Evolutionary conservation across 805 yeast species (phyloP), one percentile per base, ranked within the genome.

Genomic region (Tetrapisispora namnaoensis): DNA sequence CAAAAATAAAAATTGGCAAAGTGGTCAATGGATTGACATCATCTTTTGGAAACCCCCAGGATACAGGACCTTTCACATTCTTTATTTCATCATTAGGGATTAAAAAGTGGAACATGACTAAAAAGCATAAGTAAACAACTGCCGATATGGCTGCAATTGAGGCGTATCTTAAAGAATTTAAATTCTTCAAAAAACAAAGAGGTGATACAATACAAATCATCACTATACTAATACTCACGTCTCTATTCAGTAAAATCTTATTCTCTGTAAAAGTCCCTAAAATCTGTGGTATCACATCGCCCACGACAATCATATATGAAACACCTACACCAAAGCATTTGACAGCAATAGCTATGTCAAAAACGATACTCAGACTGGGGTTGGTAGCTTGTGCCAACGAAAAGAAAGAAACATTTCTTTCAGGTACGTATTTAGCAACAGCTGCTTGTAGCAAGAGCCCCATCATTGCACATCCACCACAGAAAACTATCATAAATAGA

Each of bases 1-100:
- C 96, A 71, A 91, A 90, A 14, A 91, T 91, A 56, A 89, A 82
- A 53, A 90, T 85, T n/a, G 97, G 95, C 62, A 90, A 79, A 11
- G 93, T 80, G 22, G 84, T 74, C 18, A 90, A 72, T n/a, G 80
- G 69, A 36, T 44, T 43, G 14, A 13, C 13, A n/a, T 71, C 58
- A 5, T 75, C 65, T 24, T 61, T 57, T 1, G 88, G 87, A 32
- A 64, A 60, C 52, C 79, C 52, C 55, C 72, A 49, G 49, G 76
- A 60, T 46, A 85, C 64, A 0, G 69, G 69, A 0, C 89, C 90
- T 47, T 70, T 72, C 14, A 60, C 47, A 14, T 70, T 55, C 2
- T 47, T 38, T 14, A 62, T 53, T 20, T 57, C 62, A 14, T 55
- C 51, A 5, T 58, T 49, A 28, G 62, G 66, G 32, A 53, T 49